Base-by-base conservation (phyloP, 306 rosid genomes). In the Medicago arabica region DNA sequence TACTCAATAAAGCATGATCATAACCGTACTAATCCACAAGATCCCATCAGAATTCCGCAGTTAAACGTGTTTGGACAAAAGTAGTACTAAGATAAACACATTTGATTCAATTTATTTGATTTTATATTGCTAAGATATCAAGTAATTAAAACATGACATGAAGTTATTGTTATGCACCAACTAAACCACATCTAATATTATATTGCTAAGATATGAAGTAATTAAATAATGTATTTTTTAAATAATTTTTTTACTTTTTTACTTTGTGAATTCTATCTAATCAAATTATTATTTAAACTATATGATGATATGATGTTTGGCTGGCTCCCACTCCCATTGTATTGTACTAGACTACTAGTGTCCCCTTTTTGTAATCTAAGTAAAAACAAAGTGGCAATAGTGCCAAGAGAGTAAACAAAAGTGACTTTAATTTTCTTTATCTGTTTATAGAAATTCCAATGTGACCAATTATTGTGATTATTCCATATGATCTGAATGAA, bases 361-460 rank as follows among this genome's bases (percentile, higher is more conserved):
- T 77, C 39, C 11, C 25, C 50, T 39, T 69, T 46, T 31, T 36
- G 51, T 59, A 59, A 59, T 25, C 38, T 59, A 59, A 25, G 39
- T 58, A 58, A 44, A 76, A 81, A 75, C 74, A 75, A 76, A 75
- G 9, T 34, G 49, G 19, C 5, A 71, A 81, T 70, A 69, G 57
- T 71, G 25, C 64, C 72, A 61, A 69, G 31, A 39, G 69, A 40
- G 50, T 12, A 3, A 9, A 70, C 0, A 53, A 38, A 70, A 43
- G n/a, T 10, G 4, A 6, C 38, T 75, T 75, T 68, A 25, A 15
- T 61, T 51, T 17, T 60, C 7, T 51, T 39, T 75, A 51, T 1
- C 78, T 13, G 3, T 16, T 78, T 62, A 4, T 69, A 67, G 81
- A 79, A 79, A 62, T 75, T 54, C 43, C 53, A 69, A 55, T 64